These are phyloP conservation scores for Ophiobolus disseminans DNA, from an alignment of 2,329 filamentous ascomycete genomes.

Conservation along the genomic window DNA sequence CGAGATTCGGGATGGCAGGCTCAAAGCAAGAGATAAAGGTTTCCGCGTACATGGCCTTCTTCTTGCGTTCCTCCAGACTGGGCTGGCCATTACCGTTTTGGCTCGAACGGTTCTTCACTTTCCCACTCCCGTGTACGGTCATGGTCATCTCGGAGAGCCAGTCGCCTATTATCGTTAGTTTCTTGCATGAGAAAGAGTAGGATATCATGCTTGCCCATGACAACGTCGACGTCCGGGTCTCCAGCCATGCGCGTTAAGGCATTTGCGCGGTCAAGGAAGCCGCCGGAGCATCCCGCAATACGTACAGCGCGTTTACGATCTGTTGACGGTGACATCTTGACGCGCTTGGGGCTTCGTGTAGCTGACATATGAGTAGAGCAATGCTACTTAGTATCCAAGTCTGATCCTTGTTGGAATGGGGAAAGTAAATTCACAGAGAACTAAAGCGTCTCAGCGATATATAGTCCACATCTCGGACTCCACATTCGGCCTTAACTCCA, in stretches of 20 bases:
- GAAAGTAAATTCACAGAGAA: not conserved
- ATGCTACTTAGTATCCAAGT: not conserved
- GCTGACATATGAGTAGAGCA: slow-evolving; percentile 2
- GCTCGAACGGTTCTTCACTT: slow-evolving; percentile 45
- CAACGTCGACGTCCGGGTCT: slow-evolving; percentile 35
- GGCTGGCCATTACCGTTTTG: slow-evolving; percentile 38
- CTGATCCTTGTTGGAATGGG: not conserved
- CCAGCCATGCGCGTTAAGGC: slow-evolving; percentile 43
- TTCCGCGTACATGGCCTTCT: slow-evolving; percentile 35
- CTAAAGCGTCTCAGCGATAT: not conserved
- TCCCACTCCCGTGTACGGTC: slow-evolving; percentile 34
- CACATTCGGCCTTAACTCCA: slow-evolving; percentile 8
- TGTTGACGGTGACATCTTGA: slow-evolving; percentile 18
- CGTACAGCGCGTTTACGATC: slow-evolving; percentile 35
- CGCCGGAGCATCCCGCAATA: slow-evolving; percentile 48
- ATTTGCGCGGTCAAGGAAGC: slow-evolving; percentile 49
- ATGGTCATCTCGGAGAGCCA: slow-evolving; percentile 43
- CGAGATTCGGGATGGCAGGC: slow-evolving; percentile 26
- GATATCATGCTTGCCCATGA: slow-evolving; percentile 25
- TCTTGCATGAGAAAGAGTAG: not conserved
- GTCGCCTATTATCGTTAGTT: slow-evolving; percentile 20
- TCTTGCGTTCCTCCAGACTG: slow-evolving; percentile 48
- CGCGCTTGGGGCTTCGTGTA: slow-evolving; percentile 8
- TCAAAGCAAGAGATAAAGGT: slow-evolving; percentile 59
- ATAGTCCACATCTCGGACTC: not conserved